Evolutionary conservation across 169 alveolate genomes (phyloP).

Genomic region (Cryptosporidium canis): DNA sequence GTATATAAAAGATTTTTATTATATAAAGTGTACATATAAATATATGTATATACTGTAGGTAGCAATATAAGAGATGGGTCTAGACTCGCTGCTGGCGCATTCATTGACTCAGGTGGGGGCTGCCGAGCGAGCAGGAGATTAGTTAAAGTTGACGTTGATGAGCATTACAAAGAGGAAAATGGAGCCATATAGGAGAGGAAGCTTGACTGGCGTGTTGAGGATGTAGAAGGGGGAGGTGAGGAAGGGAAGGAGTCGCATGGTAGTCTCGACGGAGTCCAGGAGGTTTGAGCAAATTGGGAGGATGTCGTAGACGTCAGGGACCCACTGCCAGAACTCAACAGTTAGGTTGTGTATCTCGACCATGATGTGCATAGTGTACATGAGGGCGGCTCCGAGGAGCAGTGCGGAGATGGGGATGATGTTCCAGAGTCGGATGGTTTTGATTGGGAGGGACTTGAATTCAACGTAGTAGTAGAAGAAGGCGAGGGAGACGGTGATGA

Average conservation of each 20-base stretch:
- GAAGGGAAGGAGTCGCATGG: conserved; percentile 39
- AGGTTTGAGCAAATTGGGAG: conserved; percentile 67
- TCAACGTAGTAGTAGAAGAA: conserved; percentile 27
- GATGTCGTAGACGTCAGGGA: conserved; percentile 59
- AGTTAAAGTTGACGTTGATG: neutral
- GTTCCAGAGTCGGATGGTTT: conserved; percentile 32
- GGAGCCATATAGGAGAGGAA: conserved; percentile 10
- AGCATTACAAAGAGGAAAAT: conserved; percentile 5
- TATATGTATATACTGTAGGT: too few relatives aligned
- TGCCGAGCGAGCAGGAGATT: neutral
- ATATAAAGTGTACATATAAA: too few relatives aligned
- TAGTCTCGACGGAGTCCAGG: conserved; percentile 45
- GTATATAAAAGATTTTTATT: too few relatives aligned
- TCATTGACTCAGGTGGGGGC: neutral
- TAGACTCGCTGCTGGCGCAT: too few relatives aligned
- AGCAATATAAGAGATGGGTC: too few relatives aligned
- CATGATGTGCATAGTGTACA: conserved; percentile 43
- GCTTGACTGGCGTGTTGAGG: conserved; percentile 32
- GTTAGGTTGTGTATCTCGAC: conserved; percentile 29
- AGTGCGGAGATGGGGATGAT: neutral
- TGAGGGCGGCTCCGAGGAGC: neutral
- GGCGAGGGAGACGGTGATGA: neutral
- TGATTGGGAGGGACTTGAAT: neutral
- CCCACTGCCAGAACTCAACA: conserved; percentile 68
- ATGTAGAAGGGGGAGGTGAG: conserved; percentile 61